Conservation (phyloP, 164 flowering plant species). For the Vitis rotundifolia region DNA sequence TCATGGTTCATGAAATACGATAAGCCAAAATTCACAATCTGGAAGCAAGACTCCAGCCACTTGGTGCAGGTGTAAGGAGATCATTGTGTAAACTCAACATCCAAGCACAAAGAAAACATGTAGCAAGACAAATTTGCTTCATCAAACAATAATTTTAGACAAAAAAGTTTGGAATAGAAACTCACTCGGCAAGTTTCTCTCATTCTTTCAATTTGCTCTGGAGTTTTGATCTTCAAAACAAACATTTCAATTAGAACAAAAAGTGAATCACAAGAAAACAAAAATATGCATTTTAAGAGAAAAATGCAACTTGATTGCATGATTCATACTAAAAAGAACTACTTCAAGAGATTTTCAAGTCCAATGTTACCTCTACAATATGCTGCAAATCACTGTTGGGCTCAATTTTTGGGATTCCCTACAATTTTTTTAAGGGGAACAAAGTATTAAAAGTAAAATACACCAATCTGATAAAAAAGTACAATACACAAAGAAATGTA, state of each 20-base stretch:
- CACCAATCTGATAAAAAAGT: too few species aligned
- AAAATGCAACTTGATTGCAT: neutral
- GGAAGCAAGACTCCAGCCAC: neutral
- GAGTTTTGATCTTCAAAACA: constrained; percentile 74
- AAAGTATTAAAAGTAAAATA: neutral
- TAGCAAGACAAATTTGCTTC: neutral
- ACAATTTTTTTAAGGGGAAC: constrained; percentile 12
- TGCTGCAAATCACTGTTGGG: constrained; percentile 86
- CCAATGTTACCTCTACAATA: constrained; percentile 72
- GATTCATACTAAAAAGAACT: neutral
- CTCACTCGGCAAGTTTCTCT: constrained; percentile 83
- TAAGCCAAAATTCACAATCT: neutral
- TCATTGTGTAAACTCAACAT: too few species aligned
- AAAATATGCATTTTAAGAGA: neutral
- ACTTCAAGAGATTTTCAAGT: neutral
- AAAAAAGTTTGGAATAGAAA: neutral
- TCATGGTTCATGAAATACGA: neutral
- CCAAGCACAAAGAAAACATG: neutral
- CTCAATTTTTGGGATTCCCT: constrained; percentile 91
- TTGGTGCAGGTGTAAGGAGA: too few species aligned
- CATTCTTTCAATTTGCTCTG: constrained; percentile 83
- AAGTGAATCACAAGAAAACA: neutral
- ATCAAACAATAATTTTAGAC: neutral
- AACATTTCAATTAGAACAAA: constrained; percentile 7
- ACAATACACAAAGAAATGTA: neutral